Evolutionary conservation across 805 yeast genomes (phyloP), one percentile per base, ranked within the genome.

Genomic region (Lipomyces japonicus): DNA sequence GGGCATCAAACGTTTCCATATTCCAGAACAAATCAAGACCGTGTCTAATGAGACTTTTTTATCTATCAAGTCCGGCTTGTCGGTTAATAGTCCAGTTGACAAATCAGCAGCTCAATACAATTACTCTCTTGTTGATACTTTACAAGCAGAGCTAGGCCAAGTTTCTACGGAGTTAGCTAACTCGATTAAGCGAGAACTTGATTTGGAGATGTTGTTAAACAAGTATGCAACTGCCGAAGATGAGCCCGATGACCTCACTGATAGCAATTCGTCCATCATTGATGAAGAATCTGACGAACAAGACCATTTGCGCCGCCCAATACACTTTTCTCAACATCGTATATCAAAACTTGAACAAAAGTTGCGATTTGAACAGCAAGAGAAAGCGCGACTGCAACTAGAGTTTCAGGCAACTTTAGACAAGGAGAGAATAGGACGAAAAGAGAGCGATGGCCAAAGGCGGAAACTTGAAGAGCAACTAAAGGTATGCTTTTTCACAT

Each of bases 131-230:
- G 50, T 53, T 36, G 48, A 41, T 9, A 31, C 35, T 12, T 46
- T 55, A 12, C 52, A 55, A 39, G 21, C 37, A 14, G 60, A 56
- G 42, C 45, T 56, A 34, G 42, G 40, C 30, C 42, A 28, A 4
- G 60, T 55, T 24, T 46, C 60, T 14, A 36, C 42, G 6, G 60
- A 56, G 24, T 58, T 56, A 18, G 60, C 60, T 3, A 19, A 37
- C 9, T 53, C 60, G 10, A 44, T 56, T 36, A 56, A 55, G 45
- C 51, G 60, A 6, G 60, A 56, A 24, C 35, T 56, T 26, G 59
- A 56, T 18, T 41, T 56, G 19, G 60, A 56, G 49, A 42, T 39
- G 41, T 38, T 53, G 22, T 47, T 53, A 2, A 52, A 51, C 23
- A 48, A 51, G 32, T 56, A 22, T 41, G 57, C 48, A 14, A 50